Percentiles rank a stretch among this genome's conserved stretches.
Evolutionary conservation across 2,329 filamentous ascomycete genomes (phyloP).

Genomic region (Ceratocystis eucalypticola): DNA sequence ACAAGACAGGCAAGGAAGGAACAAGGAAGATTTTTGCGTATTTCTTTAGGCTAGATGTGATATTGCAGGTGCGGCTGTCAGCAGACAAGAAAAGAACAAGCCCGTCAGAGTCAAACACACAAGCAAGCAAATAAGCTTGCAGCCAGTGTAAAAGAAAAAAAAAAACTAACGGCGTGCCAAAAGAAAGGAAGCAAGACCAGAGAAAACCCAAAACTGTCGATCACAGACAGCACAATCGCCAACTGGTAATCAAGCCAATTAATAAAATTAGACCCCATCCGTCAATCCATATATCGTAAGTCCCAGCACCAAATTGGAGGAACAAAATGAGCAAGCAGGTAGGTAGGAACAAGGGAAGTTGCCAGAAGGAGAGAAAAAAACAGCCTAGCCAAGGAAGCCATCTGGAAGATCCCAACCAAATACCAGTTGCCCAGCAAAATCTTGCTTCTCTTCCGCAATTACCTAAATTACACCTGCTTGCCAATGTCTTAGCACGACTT

Average conservation of each 20-base stretch:
- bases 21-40: not conserved
- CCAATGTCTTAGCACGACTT: too few species aligned
- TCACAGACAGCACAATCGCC: not conserved
- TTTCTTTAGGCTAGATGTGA: too few species aligned
- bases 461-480: too few species aligned
- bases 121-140: not conserved
- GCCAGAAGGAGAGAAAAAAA: not conserved
- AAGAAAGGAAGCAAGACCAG: not conserved
- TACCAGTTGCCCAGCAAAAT: too few species aligned
- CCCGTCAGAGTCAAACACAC: not conserved
- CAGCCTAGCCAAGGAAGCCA: not conserved
- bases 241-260: not conserved
- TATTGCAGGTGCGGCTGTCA: too few species aligned
- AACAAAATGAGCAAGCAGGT: not conserved
- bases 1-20: not conserved
- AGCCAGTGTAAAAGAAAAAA: not conserved
- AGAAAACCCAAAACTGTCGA: not conserved
- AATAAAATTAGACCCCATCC: not conserved
- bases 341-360: not conserved
- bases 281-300: not conserved
- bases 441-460: too few species aligned
- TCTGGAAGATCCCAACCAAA: too few species aligned
- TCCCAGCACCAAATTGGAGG: not conserved
- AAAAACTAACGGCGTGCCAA: not conserved
- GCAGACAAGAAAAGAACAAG: not conserved